Percentiles rank a stretch among this genome's conserved stretches.
phyloP scores from a whole-genome alignment of 805 yeast genomes.

The Suhomyces vadensis region DNA sequence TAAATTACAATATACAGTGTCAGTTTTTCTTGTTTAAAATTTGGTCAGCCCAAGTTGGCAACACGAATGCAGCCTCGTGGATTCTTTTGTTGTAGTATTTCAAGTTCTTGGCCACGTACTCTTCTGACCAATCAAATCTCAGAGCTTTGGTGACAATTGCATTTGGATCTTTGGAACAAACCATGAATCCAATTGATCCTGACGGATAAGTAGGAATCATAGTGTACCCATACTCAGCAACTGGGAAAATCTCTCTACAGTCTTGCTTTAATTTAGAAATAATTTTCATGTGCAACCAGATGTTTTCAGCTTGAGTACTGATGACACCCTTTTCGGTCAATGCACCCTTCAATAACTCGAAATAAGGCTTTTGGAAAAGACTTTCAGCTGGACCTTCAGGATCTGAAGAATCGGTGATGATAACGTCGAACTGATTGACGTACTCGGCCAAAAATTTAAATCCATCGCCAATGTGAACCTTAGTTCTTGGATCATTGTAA shows the following conservation, averaged over 20 bases:
- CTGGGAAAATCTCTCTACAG: slow-evolving; percentile 84
- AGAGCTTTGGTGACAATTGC: slow-evolving; percentile 69
- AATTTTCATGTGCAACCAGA: slow-evolving; percentile 88
- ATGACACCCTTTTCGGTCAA: slow-evolving; percentile 88
- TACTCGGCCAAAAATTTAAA: slow-evolving; percentile 86
- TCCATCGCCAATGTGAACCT: slow-evolving; percentile 94
- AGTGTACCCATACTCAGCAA: slow-evolving; percentile 86
- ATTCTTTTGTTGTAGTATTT: slow-evolving; percentile 81
- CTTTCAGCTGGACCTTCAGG: slow-evolving; percentile 98
- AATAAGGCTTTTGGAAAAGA: slow-evolving; percentile 90
- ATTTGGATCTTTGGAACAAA: slow-evolving; percentile 74
- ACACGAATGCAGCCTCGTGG: slow-evolving; percentile 85
- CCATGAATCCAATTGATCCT: slow-evolving; percentile 98
- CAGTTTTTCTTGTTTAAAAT: slow-evolving; percentile 33
- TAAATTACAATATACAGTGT: slow-evolving; percentile 1
- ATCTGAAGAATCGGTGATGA: slow-evolving; percentile 95
- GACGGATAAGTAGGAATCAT: slow-evolving; percentile 96
- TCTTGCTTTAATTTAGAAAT: slow-evolving; percentile 80
- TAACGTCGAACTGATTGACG: slow-evolving; percentile 87
- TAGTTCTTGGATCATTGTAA: slow-evolving; percentile 84
- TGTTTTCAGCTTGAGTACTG: slow-evolving; percentile 93
- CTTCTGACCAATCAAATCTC: slow-evolving; percentile 58
- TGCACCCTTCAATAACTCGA: slow-evolving; percentile 80
- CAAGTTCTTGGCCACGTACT: slow-evolving; percentile 63
- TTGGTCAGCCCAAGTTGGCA: slow-evolving; percentile 86